phyloP scores from a whole-genome alignment of 371 early-diverging fungal genomes.

The Rhizopus microsporus region DNA sequence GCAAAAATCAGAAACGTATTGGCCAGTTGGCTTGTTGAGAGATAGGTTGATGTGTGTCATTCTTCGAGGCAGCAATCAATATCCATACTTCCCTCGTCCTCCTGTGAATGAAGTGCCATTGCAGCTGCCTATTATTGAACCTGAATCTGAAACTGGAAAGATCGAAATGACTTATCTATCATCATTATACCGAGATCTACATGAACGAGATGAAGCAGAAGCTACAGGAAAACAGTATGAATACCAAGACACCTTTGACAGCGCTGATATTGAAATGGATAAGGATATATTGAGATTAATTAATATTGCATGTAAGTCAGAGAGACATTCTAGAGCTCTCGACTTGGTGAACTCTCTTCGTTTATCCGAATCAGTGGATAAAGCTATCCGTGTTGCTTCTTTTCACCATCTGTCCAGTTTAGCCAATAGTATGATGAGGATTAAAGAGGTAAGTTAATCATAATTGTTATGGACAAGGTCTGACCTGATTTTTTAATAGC shows the following conservation, averaged over 20 bases:
- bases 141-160: slow-evolving; percentile 39
- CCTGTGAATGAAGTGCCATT: slow-evolving; percentile 72
- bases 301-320: slow-evolving; percentile 74
- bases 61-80: slow-evolving; percentile 49
- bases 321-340: slow-evolving; percentile 71
- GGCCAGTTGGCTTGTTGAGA: slow-evolving; percentile 76
- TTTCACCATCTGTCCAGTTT: slow-evolving; percentile 61
- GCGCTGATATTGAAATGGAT: slow-evolving; percentile 71
- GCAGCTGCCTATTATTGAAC: slow-evolving; percentile 63
- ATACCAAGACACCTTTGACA: slow-evolving; percentile 37
- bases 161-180: slow-evolving; percentile 65
- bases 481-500: neutral
- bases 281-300: slow-evolving; percentile 74
- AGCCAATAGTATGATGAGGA: slow-evolving; percentile 76
- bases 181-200: slow-evolving; percentile 43
- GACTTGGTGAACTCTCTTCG: slow-evolving; percentile 71
- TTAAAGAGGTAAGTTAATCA: slow-evolving; percentile 64
- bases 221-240: slow-evolving; percentile 45
- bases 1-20: slow-evolving; percentile 56
- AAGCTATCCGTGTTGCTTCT: slow-evolving; percentile 80
- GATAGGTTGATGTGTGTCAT: slow-evolving; percentile 64
- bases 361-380: slow-evolving; percentile 66
- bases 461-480: neutral
- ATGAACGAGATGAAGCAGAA: slow-evolving; percentile 54
- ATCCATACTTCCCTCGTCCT: slow-evolving; percentile 81